Conservation (phyloP, 768 basidiomycete species). For the Candolleomyces eurysporus region DNA sequence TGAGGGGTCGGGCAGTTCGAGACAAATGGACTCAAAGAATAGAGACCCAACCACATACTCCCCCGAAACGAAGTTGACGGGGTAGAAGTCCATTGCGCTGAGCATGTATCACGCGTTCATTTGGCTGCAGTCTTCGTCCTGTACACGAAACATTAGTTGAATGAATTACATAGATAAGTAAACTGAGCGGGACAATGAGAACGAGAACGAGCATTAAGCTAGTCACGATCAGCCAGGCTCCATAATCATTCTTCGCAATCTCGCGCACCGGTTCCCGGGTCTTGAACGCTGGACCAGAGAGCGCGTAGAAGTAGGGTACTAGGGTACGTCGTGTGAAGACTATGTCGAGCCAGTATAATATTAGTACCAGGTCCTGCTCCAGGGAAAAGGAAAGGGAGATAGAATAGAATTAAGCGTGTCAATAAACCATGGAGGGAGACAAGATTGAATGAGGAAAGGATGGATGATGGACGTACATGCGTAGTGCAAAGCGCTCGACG, state of each 20-base stretch:
- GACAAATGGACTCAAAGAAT: constrained; percentile 50
- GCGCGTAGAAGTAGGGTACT: constrained; percentile 82
- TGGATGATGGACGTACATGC: constrained; percentile 48
- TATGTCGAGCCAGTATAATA: constrained; percentile 17
- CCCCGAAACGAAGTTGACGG: constrained; percentile 76
- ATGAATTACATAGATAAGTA: background rate
- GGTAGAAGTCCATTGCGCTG: constrained; percentile 80
- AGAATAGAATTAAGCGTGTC: too few species aligned
- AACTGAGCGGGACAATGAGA: background rate
- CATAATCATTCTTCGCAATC: constrained; percentile 64
- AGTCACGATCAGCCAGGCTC: constrained; percentile 66
- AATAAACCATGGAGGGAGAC: too few species aligned
- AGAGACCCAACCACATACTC: constrained; percentile 74
- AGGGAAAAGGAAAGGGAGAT: too few species aligned
- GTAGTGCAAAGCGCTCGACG: constrained; percentile 76
- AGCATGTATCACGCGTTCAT: constrained; percentile 92
- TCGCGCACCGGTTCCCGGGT: constrained; percentile 67
- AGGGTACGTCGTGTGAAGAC: constrained; percentile 87
- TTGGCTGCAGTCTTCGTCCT: constrained; percentile 91
- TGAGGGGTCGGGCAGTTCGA: constrained; percentile 47
- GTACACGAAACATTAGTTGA: background rate
- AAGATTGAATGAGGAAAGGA: too few species aligned
- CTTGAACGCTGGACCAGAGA: constrained; percentile 69
- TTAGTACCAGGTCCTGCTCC: too few species aligned
- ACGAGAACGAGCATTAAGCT: constrained; percentile 45